Percentiles rank a stretch among this genome's conserved stretches.
Conservation (phyloP, 1,139 yeast genomes). For the Pichia sp. region DNA sequence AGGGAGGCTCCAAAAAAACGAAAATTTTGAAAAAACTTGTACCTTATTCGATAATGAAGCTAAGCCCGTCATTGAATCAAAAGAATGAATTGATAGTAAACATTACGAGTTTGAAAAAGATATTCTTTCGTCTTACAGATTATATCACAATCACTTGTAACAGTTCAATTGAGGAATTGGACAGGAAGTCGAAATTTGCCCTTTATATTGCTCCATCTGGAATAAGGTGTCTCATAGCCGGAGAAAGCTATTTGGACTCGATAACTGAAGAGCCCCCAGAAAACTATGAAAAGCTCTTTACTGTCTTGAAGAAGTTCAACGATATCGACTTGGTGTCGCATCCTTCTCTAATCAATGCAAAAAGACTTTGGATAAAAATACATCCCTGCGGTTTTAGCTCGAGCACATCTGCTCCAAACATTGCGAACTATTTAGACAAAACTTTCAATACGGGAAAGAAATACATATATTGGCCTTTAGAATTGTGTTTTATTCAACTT, state of each 20-base stretch:
- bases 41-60: constrained; percentile 19
- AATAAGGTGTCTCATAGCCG: constrained; percentile 55
- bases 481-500: constrained; percentile 52
- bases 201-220: constrained; percentile 72
- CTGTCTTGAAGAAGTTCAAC: constrained; percentile 36
- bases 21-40: constrained; percentile 9
- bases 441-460: constrained; percentile 44
- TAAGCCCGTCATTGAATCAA: constrained; percentile 25
- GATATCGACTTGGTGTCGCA: constrained; percentile 32
- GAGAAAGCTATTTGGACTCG: constrained; percentile 33
- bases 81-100: constrained; percentile 26
- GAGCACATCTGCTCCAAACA: constrained; percentile 60
- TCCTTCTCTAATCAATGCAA: constrained; percentile 20
- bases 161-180: constrained; percentile 14
- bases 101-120: constrained; percentile 18
- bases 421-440: constrained; percentile 38
- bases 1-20: constrained; percentile 5
- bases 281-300: constrained; percentile 43
- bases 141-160: constrained; percentile 13
- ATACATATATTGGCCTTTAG: constrained; percentile 65
- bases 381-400: constrained; percentile 62
- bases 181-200: constrained; percentile 30
- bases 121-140: constrained; percentile 20
- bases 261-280: constrained; percentile 43
- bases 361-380: constrained; percentile 51